Base-by-base conservation (phyloP, 805 yeast genomes). In the Ogataea populi-albae region DNA sequence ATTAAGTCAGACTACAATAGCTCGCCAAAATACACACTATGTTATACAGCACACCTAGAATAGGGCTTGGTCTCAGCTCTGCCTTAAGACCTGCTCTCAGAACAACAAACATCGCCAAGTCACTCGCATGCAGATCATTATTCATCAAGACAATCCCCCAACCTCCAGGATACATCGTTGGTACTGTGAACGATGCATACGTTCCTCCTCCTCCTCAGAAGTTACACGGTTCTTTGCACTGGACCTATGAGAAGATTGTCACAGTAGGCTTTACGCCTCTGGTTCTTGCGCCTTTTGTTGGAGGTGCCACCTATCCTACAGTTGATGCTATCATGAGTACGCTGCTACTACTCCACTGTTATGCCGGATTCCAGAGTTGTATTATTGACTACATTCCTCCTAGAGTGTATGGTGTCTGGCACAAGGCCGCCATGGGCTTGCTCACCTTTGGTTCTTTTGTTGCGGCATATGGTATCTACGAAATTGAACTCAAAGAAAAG, bases 301-400 rank as follows among this genome's bases (percentile, higher is more conserved):
- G 79, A 5, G 77, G 79, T 23, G 55, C 68, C 16, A 66, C 79
- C n/a, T 57, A 68, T 27, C 78, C 80, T 1, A 34, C 71, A 5
- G 40, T 77, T 3, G 93, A 84, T 59, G 65, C 84, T 3, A 46
- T 76, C 2, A 59, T 83, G 52, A 65, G 79, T 11, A 65, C 78
- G 3, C 59, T 77, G 10, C 54, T 82, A 31, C 61, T 84, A 45
- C 69, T 73, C 53, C 93, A 85, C 58, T 70, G 79, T 37, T 76
- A 74, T 57, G 76, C 77, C 32, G 94, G 93, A 3, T 78, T 83
- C 68, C 79, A 77, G 53, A 69, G 86, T 27, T 82, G 93, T 68
- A 84, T 85, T 49, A 73, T 74, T 38, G 93, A 85, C 61, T 82
- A 83, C 63, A 79, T 85, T 36, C 93, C 91, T 34, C 65, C 66